phyloP scores from a whole-genome alignment of 306 rosid species.

The Vigna unguiculata region DNA sequence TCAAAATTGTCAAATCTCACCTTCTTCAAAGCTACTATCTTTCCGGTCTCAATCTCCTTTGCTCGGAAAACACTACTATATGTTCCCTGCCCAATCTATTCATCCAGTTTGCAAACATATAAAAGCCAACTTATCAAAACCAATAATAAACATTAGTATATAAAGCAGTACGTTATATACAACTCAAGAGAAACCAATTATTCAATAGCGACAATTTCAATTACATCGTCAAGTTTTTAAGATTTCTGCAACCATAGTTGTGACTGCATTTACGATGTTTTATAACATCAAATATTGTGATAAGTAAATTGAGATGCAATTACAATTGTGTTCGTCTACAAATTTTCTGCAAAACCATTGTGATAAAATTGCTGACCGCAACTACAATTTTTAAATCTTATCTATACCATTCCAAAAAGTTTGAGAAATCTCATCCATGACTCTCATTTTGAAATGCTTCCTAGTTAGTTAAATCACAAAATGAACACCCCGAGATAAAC shows the following conservation, averaged over 20 bases:
- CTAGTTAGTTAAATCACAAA: conserved; percentile 9
- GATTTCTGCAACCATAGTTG: not conserved
- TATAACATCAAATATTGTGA: not conserved
- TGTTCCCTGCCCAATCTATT: conserved; percentile 97
- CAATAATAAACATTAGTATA: conserved; percentile 1
- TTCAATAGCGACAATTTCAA: not conserved
- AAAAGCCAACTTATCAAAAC: conserved; percentile 28
- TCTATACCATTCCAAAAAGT: conserved; percentile 1
- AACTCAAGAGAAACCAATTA: conserved; percentile 21
- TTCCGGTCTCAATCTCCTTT: conserved; percentile 82
- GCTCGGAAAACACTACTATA: conserved; percentile 97
- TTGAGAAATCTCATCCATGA: not conserved
- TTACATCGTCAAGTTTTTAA: not conserved
- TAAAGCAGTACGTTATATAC: not conserved
- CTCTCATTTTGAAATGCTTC: not conserved
- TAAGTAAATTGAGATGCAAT: not conserved
- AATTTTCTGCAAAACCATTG: not conserved
- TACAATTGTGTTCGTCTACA: not conserved
- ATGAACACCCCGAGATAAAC: not conserved
- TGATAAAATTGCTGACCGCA: not conserved
- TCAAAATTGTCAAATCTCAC: conserved; percentile 97
- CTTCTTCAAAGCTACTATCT: conserved; percentile 95
- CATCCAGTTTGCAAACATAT: conserved; percentile 25
- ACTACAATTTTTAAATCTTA: not conserved
- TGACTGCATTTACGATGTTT: too few relatives aligned